These are phyloP conservation scores for Neurospora tetraspora DNA, from an alignment of 495 filamentous ascomycete species.

Conservation along the genomic window DNA sequence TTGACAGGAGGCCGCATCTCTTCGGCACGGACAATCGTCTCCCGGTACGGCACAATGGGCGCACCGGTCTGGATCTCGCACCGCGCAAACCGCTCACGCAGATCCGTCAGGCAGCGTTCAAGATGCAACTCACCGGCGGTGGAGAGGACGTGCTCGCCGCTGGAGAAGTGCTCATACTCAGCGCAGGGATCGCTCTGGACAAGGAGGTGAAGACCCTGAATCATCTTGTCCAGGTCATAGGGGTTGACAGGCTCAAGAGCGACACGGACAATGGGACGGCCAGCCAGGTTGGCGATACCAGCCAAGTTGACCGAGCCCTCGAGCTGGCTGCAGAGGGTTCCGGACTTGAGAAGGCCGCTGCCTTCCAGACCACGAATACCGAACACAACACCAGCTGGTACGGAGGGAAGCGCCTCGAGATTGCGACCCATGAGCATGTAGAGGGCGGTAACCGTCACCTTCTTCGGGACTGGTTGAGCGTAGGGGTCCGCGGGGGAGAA, in stretches of 20 bases:
- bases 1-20: conserved; percentile 89
- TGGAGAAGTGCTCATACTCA: conserved; percentile 86
- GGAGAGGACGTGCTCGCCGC: conserved; percentile 88
- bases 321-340: conserved; percentile 82
- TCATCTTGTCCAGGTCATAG: conserved; percentile 85
- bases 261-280: conserved; percentile 87
- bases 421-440: conserved; percentile 95
- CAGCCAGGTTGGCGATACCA: conserved; percentile 60
- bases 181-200: conserved; percentile 95
- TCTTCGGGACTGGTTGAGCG: conserved; percentile 64
- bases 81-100: conserved; percentile 83
- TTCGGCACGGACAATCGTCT: conserved; percentile 73
- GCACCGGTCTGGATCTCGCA: conserved; percentile 93
- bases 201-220: conserved; percentile 74
- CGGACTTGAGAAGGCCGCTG: conserved; percentile 77
- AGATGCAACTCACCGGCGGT: conserved; percentile 93
- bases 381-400: conserved; percentile 91
- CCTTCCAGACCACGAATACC: conserved; percentile 91
- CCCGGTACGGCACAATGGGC: conserved; percentile 91
- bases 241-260: conserved; percentile 86
- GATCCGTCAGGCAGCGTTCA: conserved; percentile 88
- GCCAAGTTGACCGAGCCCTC: conserved; percentile 89
- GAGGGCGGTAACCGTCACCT: conserved; percentile 74
- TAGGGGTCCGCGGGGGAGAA: conserved; percentile 76
- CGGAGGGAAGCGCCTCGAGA: conserved; percentile 70